phyloP scores from a whole-genome alignment of 2,329 filamentous ascomycete genomes.

The Hawksworthiomyces lignivorus region DNA sequence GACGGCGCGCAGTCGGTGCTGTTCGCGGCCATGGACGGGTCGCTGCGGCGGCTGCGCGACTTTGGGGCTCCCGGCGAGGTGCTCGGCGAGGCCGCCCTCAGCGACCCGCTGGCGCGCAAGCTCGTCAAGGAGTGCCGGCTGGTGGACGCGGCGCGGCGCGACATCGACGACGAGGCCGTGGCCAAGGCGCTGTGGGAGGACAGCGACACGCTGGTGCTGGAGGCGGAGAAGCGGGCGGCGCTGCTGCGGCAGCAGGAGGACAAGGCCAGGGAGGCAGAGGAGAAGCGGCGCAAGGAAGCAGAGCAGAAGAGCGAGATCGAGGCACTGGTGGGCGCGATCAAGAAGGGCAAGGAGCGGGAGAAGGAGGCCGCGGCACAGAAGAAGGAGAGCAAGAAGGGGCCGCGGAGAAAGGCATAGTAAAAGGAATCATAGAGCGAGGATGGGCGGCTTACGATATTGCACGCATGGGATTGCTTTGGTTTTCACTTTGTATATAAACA shows the following conservation, averaged over 20 bases:
- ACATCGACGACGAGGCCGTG: slow-evolving; percentile 69
- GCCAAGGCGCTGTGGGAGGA: slow-evolving; percentile 86
- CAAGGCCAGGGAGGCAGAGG: slow-evolving; percentile 22
- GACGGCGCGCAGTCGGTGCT: slow-evolving; percentile 84
- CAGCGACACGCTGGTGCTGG: slow-evolving; percentile 76
- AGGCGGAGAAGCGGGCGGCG: slow-evolving; percentile 72
- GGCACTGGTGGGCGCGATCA: slow-evolving; percentile 36
- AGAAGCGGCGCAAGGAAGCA: slow-evolving; percentile 25
- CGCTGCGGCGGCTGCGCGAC: slow-evolving; percentile 46
- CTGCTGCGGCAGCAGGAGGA: slow-evolving; percentile 39
- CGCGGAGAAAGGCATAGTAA: slow-evolving; percentile 3
- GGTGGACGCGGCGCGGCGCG: slow-evolving; percentile 61
- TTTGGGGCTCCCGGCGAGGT: slow-evolving; percentile 7
- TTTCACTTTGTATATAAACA: too few species aligned
- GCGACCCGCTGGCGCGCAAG: slow-evolving; percentile 26
- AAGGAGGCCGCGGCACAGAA: slow-evolving; percentile 10
- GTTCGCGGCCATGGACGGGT: slow-evolving; percentile 75
- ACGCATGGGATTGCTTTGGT: too few species aligned
- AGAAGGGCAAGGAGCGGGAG: slow-evolving; percentile 31
- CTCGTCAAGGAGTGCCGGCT: slow-evolving; percentile 85
- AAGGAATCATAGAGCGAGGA: neutral
- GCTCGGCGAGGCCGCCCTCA: neutral
- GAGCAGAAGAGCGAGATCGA: slow-evolving; percentile 28
- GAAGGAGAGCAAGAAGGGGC: slow-evolving; percentile 17
- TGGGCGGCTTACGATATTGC: too few species aligned